Base-by-base conservation (phyloP, 192 early-diverging fungal species). In the Dispira simplex region DNA sequence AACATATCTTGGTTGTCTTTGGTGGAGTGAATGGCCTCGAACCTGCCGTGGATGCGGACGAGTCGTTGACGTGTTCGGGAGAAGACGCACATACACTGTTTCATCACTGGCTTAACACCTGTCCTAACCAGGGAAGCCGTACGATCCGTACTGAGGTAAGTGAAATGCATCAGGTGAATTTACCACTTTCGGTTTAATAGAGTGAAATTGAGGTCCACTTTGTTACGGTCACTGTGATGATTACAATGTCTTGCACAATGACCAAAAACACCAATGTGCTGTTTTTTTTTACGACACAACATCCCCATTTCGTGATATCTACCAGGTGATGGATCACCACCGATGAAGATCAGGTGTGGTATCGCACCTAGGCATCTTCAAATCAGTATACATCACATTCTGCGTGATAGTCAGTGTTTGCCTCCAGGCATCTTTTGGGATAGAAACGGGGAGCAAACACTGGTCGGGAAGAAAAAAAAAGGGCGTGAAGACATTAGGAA, bases 1-100 rank as follows among this genome's bases (percentile, higher is more conserved):
- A 74, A 21, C 84, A 86, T 67, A 55, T 84, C 13, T 62, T 88
- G 47, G 65, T 88, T 27, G 78, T 81, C 21, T 85, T 88, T 76
- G 86, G 86, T 46, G 86, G 83, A 12, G 72, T 81, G 13, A 77
- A 71, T n/a, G 86, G 84, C 11, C 65, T 84, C 21, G 80, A 88
- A 51, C 71, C 77, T 11, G 81, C 80, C 5, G 73, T 86, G 9
- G 86, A 88, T 44, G 71, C 77, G 0, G 83, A 82, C 56, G 74
- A 83, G 48, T 75, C 79, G 55, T 62, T 84, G 26, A 77, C 72
- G 44, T 72, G 75, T 43, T 68, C 64, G 21, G 75, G 73, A 11
- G 79, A 83, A 20, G 84, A 85, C 47, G 68, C 82, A 16, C 67
- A 73, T 49, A 75, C 76, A 10, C 64, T 88, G 64, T 88, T 88